Base-by-base conservation (phyloP, 2,329 filamentous ascomycete species). In the Fonsecaea monophora region DNA sequence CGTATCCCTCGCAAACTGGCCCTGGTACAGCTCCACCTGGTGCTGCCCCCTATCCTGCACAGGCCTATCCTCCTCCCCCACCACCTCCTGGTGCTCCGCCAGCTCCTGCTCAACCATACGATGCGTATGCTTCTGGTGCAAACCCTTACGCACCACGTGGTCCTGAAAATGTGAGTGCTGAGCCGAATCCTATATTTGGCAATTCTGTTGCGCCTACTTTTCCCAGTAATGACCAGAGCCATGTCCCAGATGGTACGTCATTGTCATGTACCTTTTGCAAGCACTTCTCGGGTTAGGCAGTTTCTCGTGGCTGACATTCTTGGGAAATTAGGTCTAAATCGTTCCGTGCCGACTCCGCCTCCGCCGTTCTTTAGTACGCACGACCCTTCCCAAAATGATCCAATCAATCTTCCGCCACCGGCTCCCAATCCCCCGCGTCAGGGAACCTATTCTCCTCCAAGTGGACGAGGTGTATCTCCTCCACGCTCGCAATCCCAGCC, bases 81-180 rank as follows among this genome's bases (percentile, higher is more conserved):
- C 79, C 78, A 5, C 76, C 77, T 35, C 77, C 76, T 58, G 78
- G 73, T 35, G 77, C 74, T 37, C 73, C 78, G 3, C 79, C 78
- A 9, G 63, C 70, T 64, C 54, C 68, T 74, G 15, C 60, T 50
- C 37, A 62, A 48, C 63, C 60, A 34, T 72, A 72, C 54, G 68
- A 71, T 40, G 45, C 71, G 30, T 79, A 80, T 69, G 75, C 75
- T 53, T 79, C 80, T 68, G 71, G 71, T 65, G 71, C 77, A 75
- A 55, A 81, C 65, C 74, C 76, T n/a, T 82, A 81, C 68, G 76
- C 77, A 72, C 74, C 77, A 58, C 74, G 77, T 68, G 76, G 79
- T 57, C 75, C 77, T 75, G 81, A 83, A 74, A 83, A 83, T 82
- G 82, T 84, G 81, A 83, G 82, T 82, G 76, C 76, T 76, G 74